phyloP scores from a whole-genome alignment of 2,329 filamentous ascomycete genomes.

The Trichophyton verrucosum region DNA sequence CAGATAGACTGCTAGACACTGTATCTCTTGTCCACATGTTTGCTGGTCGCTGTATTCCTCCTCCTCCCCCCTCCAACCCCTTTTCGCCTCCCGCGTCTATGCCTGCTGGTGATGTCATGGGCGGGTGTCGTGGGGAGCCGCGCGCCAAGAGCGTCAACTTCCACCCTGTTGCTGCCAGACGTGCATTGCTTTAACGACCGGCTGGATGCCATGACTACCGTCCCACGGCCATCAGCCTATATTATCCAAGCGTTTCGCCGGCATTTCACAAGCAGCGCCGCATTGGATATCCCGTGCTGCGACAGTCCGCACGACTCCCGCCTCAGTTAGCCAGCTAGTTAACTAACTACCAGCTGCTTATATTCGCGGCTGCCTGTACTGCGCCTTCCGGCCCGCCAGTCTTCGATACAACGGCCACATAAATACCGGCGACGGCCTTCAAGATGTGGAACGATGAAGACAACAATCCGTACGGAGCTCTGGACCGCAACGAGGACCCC shows the following conservation, averaged over 20 bases:
- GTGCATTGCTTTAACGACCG: too few relatives aligned
- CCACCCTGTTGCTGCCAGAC: neutral
- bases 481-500: slow-evolving; percentile 73
- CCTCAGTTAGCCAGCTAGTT: too few relatives aligned
- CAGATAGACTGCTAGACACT: neutral
- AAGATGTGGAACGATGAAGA: slow-evolving; percentile 98
- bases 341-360: neutral
- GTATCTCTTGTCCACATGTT: neutral
- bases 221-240: neutral
- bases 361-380: neutral
- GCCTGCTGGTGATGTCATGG: neutral
- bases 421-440: neutral
- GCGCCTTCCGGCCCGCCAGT: neutral
- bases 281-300: neutral
- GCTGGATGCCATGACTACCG: too few relatives aligned
- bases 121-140: neutral
- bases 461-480: slow-evolving; percentile 94
- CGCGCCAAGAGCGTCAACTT: neutral
- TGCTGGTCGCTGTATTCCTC: neutral
- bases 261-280: neutral
- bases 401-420: neutral
- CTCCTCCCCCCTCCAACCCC: neutral
- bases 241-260: neutral
- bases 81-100: neutral
- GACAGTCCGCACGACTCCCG: neutral